These are phyloP conservation scores for Exophiala mesophila DNA, from an alignment of 2,329 filamentous ascomycete species.

Conservation along the genomic window DNA sequence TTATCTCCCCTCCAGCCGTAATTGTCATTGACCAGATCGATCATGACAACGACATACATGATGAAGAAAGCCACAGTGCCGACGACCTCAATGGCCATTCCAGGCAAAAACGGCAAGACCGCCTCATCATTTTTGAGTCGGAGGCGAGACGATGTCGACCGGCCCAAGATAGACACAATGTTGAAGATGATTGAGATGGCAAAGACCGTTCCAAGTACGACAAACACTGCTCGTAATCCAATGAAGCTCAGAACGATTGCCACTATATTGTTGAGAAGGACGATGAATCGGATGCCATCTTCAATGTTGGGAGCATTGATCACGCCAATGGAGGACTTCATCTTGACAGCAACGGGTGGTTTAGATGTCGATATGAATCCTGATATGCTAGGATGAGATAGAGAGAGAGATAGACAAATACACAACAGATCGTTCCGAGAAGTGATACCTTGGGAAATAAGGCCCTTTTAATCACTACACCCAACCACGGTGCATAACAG, in stretches of 20 bases:
- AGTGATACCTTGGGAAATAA: too few species aligned
- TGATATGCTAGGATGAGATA: too few species aligned
- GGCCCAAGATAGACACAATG: background rate
- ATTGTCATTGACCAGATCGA: background rate
- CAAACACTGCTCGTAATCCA: constrained; percentile 2
- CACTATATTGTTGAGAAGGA: constrained; percentile 11
- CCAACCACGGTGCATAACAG: too few species aligned
- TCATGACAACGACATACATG: constrained; percentile 11
- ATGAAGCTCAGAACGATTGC: constrained; percentile 15
- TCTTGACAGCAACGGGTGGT: background rate
- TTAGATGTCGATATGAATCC: too few species aligned
- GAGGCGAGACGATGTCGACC: background rate
- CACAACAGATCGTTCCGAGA: too few species aligned
- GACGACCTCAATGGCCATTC: constrained; percentile 7
- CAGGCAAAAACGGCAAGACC: constrained; percentile 6
- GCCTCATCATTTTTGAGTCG: constrained; percentile 1
- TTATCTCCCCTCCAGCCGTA: background rate
- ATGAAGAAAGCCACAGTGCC: constrained; percentile 12
- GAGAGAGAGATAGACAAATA: too few species aligned
- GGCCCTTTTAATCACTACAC: too few species aligned
- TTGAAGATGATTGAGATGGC: constrained; percentile 14
- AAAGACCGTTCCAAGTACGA: constrained; percentile 11
- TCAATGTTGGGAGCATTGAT: constrained; percentile 1
- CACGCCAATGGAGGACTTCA: background rate
- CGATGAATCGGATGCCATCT: constrained; percentile 3